Evolutionary conservation across 495 filamentous ascomycete genomes (phyloP), one percentile per base, ranked within the genome.

Genomic region (Lasiosphaeriaceae sp.): DNA sequence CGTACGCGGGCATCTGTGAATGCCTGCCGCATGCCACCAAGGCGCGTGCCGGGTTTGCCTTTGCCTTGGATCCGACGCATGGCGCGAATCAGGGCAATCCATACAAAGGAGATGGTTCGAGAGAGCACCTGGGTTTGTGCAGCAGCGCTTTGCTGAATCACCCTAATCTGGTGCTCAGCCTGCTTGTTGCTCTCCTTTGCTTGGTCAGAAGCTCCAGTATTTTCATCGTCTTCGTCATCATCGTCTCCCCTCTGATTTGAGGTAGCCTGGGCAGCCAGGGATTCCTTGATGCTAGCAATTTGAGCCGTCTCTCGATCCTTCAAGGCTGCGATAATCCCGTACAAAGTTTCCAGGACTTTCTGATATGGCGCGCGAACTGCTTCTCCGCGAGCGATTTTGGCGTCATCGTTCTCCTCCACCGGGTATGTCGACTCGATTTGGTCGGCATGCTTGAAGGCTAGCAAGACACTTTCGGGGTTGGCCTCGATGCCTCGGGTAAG

Each of bases 31-130:
- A 90, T 86, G 8, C 94, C 94, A 22, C 87, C 85, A 29, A 87
- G 62, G 26, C 82, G 81, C 26, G 83, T 82, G 60, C 85, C 86
- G 9, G 65, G 60, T 12, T 67, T 65, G 43, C 92, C 92, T 66
- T 97, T 96, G 50, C 94, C 94, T 69, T 97, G 91, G 29, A 98
- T 81, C 45, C 94, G 90, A 46, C 95, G 87, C 84, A 96, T 94
- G 16, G 90, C 86, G 47, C 94, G 86, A 78, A 96, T 95, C 37
- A 96, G 77, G 24, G 90, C 89, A 66, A 98, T 93, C 94, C 94
- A 98, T 17, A 87, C 87, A 66, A 89, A 92, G 0, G 95, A 92
- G 47, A 97, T 83, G 0, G 86, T 89, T 58, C 85, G 86, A 16
- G 85, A 89, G 16, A 97, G 74, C 9, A 88, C 72, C 19, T 84